Base-by-base conservation (phyloP, 1,284 basidiomycete genomes). In the Malassezia nana region DNA sequence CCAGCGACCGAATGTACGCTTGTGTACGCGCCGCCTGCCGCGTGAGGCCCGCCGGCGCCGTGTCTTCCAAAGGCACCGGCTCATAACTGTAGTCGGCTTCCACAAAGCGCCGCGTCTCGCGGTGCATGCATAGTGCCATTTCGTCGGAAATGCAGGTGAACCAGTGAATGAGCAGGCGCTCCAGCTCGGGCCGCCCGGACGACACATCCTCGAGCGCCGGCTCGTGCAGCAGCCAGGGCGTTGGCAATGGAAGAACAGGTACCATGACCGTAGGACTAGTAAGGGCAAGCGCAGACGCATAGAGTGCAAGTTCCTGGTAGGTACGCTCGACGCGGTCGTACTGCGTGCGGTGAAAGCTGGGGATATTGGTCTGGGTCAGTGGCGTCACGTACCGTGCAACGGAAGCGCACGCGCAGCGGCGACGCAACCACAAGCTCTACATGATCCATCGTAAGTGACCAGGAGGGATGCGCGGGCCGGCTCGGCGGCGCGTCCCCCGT, bases 71-170 rank as follows among this genome's bases (percentile, higher is more conserved):
- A 4, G 35, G 38, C 7, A 58, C 54, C 6, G 69, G 69, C 24
- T 58, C 54, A 38, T 72, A 72, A 45, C 60, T 60, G 48, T 65
- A 72, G 46, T 70, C 65, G 30, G 67, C 60, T 38, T 72, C 69
- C 52, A 72, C 55, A 20, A 72, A 60, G 16, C 53, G 59, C 41
- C 66, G 58, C 22, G 63, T 65, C 49, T 72, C 69, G 6, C 55
- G 57, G 53, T 67, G 60, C 39, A 64, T 60, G 18, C 63, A 46
- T 1, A 70, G 50, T 5, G 40, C 28, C 0, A 63, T 59, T 18
- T 72, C 62, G 6, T 52, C 56, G 0, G 63, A 49, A 12, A 69
- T 32, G 5, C 67, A 59, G 2, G 48, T 49, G 38, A 72, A 64
- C 69, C 69, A 72, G 8, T 57, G 48, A 8, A 45, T 51, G 12